A percentile compares a stretch with the other conserved stretches of the same genome.
phyloP scores from a whole-genome alignment of 23 red algal genomes.

The Gracilaria domingensis region DNA sequence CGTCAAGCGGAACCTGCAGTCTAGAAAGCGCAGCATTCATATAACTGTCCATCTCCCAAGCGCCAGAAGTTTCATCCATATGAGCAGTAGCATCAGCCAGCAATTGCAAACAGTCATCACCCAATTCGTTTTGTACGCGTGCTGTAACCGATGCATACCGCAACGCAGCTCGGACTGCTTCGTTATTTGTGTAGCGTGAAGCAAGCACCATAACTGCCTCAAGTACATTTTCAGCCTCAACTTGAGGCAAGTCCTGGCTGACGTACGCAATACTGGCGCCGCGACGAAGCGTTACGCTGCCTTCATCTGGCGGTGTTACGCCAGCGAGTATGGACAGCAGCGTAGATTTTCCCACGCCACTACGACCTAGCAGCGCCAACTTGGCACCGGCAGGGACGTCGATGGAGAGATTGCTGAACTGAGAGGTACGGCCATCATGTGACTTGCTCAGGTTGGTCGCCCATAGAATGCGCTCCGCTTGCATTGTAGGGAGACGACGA shows the following conservation, averaged over 20 bases:
- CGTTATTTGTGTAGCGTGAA: conserved; percentile 24
- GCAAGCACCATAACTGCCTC: conserved; percentile 55
- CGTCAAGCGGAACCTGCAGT: conserved; percentile 49
- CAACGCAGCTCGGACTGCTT: conserved; percentile 45
- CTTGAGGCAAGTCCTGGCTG: conserved; percentile 62
- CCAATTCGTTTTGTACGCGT: neutral
- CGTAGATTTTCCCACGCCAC: conserved; percentile 90
- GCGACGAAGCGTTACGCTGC: conserved; percentile 51
- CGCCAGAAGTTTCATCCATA: conserved; percentile 55
- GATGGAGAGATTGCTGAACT: conserved; percentile 69
- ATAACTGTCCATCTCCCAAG: conserved; percentile 81
- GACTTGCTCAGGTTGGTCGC: conserved; percentile 57
- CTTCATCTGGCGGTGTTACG: conserved; percentile 45
- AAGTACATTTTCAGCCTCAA: conserved; percentile 5
- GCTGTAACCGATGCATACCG: conserved; percentile 13
- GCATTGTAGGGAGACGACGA: neutral
- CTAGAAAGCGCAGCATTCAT: conserved; percentile 35
- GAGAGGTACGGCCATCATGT: conserved; percentile 49
- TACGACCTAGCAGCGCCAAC: conserved; percentile 84
- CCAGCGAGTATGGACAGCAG: conserved; percentile 85
- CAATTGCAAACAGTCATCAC: neutral
- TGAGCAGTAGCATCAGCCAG: conserved; percentile 37
- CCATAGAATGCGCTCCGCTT: conserved; percentile 67
- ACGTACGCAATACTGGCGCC: conserved; percentile 72
- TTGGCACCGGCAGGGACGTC: conserved; percentile 70